Evolutionary conservation across 78 protist species (phyloP).

Genomic region (Dictyostelium firmibasis): DNA sequence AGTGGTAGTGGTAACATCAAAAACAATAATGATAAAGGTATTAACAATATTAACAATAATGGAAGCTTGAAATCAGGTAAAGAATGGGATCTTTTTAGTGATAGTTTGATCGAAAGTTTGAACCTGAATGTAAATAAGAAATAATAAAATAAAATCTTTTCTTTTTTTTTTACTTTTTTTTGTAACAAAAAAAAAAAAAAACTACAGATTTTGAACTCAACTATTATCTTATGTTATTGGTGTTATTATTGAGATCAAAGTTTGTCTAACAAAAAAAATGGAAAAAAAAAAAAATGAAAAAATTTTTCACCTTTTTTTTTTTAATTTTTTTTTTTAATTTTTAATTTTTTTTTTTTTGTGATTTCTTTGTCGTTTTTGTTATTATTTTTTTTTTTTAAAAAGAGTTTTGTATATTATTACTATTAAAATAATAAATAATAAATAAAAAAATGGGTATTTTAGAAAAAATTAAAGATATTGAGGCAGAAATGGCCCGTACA

Average conservation of each 20-base stretch:
- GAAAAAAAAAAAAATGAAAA: no score
- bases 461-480: conserved; percentile 84
- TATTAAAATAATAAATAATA: neutral
- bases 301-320: no score
- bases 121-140: neutral
- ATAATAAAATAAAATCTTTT: neutral
- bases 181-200: no score
- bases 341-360: no score
- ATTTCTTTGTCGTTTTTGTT: neutral
- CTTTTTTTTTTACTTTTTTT: no score
- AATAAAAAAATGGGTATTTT: conserved; percentile 49
- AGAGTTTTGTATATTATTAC: neutral
- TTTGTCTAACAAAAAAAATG: no score
- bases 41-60: neutral
- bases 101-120: neutral
- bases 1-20: neutral
- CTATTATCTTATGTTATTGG: no score
- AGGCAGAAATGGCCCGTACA: conserved; percentile 94
- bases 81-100: conserved; percentile 12
- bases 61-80: neutral
- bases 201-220: no score
- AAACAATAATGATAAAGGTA: neutral
- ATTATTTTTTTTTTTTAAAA: neutral
- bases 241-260: no score
- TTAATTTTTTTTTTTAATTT: no score